Conservation (phyloP, 2,329 filamentous ascomycete genomes). For the Geosmithia putterillii region DNA sequence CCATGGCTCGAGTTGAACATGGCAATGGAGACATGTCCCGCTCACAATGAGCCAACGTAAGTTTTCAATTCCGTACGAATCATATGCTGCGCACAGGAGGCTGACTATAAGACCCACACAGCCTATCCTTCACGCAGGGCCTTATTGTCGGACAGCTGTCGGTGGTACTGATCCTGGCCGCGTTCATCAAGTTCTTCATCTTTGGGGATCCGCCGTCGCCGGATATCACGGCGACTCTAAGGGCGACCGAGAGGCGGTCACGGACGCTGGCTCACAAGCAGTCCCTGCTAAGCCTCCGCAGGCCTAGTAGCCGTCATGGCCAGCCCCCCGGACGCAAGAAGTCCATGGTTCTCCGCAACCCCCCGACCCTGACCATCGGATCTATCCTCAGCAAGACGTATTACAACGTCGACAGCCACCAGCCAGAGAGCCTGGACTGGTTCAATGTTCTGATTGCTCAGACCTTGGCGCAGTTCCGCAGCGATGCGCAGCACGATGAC, state of each 20-base stretch:
- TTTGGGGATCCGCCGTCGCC: slow-evolving; percentile 86
- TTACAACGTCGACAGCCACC: slow-evolving; percentile 90
- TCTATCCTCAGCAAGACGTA: slow-evolving; percentile 95
- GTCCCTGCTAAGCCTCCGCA: slow-evolving; percentile 53
- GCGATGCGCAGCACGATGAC: slow-evolving; percentile 84
- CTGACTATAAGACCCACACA: slow-evolving; percentile 19
- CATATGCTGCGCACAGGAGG: not conserved
- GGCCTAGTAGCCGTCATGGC: slow-evolving; percentile 24
- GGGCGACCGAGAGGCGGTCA: slow-evolving; percentile 62
- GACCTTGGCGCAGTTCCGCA: slow-evolving; percentile 88
- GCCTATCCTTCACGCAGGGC: slow-evolving; percentile 84
- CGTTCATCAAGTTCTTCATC: slow-evolving; percentile 99
- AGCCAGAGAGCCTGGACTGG: slow-evolving; percentile 95
- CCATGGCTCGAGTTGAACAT: not conserved
- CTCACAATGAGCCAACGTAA: slow-evolving; percentile 32
- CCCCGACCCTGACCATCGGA: slow-evolving; percentile 72
- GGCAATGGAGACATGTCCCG: slow-evolving; percentile 29
- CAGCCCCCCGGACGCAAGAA: slow-evolving; percentile 48
- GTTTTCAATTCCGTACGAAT: slow-evolving; percentile 7
- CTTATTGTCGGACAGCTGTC: slow-evolving; percentile 89
- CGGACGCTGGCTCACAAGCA: slow-evolving; percentile 66
- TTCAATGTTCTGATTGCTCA: slow-evolving; percentile 97
- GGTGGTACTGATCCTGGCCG: slow-evolving; percentile 78
- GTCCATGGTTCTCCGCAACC: slow-evolving; percentile 60
- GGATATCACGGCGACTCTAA: slow-evolving; percentile 64